Evolutionary conservation across 2,329 filamentous ascomycete species (phyloP), one percentile per base, ranked within the genome.

Genomic region (Furcasterigmium furcatum): DNA sequence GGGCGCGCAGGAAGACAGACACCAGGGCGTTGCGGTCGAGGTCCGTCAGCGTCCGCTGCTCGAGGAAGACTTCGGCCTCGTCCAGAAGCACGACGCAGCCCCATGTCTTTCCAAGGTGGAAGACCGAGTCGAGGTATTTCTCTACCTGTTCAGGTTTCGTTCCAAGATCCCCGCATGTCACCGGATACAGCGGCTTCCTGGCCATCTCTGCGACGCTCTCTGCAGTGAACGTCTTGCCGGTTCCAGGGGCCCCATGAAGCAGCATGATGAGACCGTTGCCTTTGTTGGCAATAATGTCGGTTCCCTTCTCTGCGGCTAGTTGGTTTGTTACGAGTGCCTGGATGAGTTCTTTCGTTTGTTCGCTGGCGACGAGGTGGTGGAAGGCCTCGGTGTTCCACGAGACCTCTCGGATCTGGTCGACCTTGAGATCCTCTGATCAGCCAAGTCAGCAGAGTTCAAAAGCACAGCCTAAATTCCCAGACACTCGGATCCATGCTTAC

Each of bases 31-130:
- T 95, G 46, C 89, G 85, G 60, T 91, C 85, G 38, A 95, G 85
- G 55, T 95, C 88, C 51, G 88, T 84, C 57, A 89, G 84, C 38
- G 88, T 87, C 2, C 89, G 82, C 63, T 88, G 87, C 70, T 94
- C n/a, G n/a, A n/a, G n/a, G n/a, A n/a, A n/a, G n/a, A n/a, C n/a
- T n/a, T n/a, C n/a, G n/a, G n/a, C n/a, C 88, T 48, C 46, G 8
- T 48, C 46, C 4, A 47, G 38, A 1, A 47, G 27, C 2, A 47
- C 21, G 1, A 46, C 36, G 18, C 49, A 53, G 0, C 41, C 49
- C 51, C 52, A 55, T 4, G 25, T 51, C 5, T 49, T 46, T 2
- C 45, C 52, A 1, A 53, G 25, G 18, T 40, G 38, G 9, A 50
- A 22, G 10, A 48, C 41, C 4, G 45, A 41, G 2, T 53, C 40